A percentile compares a stretch with the other conserved stretches of the same genome.
phyloP scores from a whole-genome alignment of 1,139 yeast genomes.

The Diutina catenulata region DNA sequence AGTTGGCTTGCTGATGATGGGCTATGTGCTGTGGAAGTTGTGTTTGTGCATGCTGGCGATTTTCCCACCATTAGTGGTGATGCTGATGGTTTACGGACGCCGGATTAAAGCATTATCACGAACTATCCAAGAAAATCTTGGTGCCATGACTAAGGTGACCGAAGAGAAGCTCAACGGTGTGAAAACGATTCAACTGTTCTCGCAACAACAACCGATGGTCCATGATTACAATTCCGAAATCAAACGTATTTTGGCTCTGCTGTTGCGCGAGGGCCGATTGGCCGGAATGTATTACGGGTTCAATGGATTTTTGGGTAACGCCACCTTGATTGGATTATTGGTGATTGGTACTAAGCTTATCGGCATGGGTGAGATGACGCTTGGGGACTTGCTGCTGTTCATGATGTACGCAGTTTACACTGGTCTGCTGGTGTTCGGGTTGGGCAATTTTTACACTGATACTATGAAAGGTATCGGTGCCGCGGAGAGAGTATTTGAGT shows the following conservation, averaged over 20 bases:
- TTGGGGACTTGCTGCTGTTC: slow-evolving; percentile 87
- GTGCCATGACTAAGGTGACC: slow-evolving; percentile 75
- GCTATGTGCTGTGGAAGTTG: slow-evolving; percentile 68
- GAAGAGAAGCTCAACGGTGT: slow-evolving; percentile 87
- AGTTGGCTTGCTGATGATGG: slow-evolving; percentile 81
- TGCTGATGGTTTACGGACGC: slow-evolving; percentile 72
- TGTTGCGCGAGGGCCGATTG: slow-evolving; percentile 70
- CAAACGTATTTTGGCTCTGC: slow-evolving; percentile 59
- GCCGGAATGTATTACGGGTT: slow-evolving; percentile 68
- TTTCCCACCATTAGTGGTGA: slow-evolving; percentile 71
- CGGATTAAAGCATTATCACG: slow-evolving; percentile 66
- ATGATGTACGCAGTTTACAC: slow-evolving; percentile 92
- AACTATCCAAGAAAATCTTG: slow-evolving; percentile 74
- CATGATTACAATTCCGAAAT: slow-evolving; percentile 50
- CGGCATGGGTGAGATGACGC: slow-evolving; percentile 53
- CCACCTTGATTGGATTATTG: slow-evolving; percentile 63
- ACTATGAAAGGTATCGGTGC: slow-evolving; percentile 97
- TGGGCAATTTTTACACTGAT: slow-evolving; percentile 85
- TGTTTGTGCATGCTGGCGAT: slow-evolving; percentile 66
- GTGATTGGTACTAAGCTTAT: slow-evolving; percentile 78
- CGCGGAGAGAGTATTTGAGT: slow-evolving; percentile 81
- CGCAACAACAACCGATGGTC: slow-evolving; percentile 55
- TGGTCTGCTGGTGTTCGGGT: slow-evolving; percentile 79
- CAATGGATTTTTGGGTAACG: slow-evolving; percentile 73
- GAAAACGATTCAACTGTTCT: slow-evolving; percentile 79